Evolutionary conservation across 1,284 basidiomycete species (phyloP), one percentile per base, ranked within the genome.

Genomic region (Tylopilus orsonianus): DNA sequence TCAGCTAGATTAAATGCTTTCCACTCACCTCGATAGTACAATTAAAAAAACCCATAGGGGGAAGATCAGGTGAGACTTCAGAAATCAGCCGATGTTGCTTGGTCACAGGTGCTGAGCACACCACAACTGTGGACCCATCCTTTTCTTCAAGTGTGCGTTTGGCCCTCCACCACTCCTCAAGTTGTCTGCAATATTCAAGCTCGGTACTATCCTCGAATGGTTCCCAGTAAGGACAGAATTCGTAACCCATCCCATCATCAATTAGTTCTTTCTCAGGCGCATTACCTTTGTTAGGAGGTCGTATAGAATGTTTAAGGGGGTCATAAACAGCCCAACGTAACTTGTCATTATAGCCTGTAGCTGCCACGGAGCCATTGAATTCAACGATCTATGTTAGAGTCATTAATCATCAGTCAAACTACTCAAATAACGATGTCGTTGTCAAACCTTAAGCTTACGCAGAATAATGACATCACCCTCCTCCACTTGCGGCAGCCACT

Each of bases 21-120:
- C 16, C 29, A 46, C 73, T 55, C 51, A 85, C 85, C 73, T 87
- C 80, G 7, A 85, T 73, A 0, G 82, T 85, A 50, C 83, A 85
- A 52, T 87, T 73, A 56, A 87, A 86, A 59, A 75, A 87, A 1
- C 80, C 81, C 10, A 55, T 46, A 4, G 77, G 74, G n/a, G 60
- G 59, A 14, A 66, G 66, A 35, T 71, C 60, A 0, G 80, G 79
- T 7, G 68, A 67, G 6, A 72, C 73, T 38, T 83, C 80, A 20
- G 69, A 69, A 39, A 87, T 71, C 4, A 83, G 62, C 30, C 73
- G 67, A 55, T 86, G 83, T 20, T 65, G 55, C 40, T 77, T 67
- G 14, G 2, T 2, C 26, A 33, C 1, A 41, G 30, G 32, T 10
- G 2, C 34, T 19, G 44, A 40, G 39, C 49, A 63, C 26, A 51